Percentiles rank a stretch among this genome's conserved stretches.
These are phyloP conservation scores for Phyllosticta citrichinensis DNA, from an alignment of 2,329 filamentous ascomycete genomes.

Conservation along the genomic window DNA sequence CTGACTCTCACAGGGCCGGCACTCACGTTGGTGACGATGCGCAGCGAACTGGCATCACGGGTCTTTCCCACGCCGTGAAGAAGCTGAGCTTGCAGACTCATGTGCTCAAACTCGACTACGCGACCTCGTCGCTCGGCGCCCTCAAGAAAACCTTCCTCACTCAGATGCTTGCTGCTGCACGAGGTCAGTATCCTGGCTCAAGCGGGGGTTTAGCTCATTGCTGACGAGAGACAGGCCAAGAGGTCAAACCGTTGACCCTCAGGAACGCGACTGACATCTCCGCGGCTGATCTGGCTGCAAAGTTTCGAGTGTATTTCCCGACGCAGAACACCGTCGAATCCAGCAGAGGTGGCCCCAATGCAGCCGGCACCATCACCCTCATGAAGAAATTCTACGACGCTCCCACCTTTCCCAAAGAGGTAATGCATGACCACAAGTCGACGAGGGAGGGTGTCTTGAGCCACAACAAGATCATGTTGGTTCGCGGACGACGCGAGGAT, in stretches of 20 bases:
- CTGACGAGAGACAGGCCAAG: neutral
- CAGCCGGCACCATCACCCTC: constrained; percentile 75
- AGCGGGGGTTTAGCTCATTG: neutral
- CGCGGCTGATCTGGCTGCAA: constrained; percentile 23
- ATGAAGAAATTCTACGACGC: constrained; percentile 62
- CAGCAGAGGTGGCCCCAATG: constrained; percentile 17
- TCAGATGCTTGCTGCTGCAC: constrained; percentile 45
- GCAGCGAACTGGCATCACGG: constrained; percentile 58
- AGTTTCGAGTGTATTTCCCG: constrained; percentile 72
- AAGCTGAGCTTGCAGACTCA: constrained; percentile 17
- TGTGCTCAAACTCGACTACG: constrained; percentile 60
- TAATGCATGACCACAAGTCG: constrained; percentile 69
- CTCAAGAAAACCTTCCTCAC: constrained; percentile 59
- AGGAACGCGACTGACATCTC: constrained; percentile 26
- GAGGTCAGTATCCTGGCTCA: constrained; percentile 17
- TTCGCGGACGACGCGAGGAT: constrained; percentile 33
- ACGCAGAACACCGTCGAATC: constrained; percentile 49
- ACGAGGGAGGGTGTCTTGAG: constrained; percentile 63
- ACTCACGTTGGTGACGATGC: constrained; percentile 24
- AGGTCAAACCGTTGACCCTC: neutral
- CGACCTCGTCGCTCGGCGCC: constrained; percentile 72
- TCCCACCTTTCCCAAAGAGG: constrained; percentile 56
- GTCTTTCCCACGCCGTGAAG: constrained; percentile 57
- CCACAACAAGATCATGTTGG: constrained; percentile 61
- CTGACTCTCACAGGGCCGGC: constrained; percentile 14